A percentile compares a stretch with the other conserved stretches of the same genome.
Conservation (phyloP, 805 yeast genomes). For the Metschnikowia henanensis region DNA sequence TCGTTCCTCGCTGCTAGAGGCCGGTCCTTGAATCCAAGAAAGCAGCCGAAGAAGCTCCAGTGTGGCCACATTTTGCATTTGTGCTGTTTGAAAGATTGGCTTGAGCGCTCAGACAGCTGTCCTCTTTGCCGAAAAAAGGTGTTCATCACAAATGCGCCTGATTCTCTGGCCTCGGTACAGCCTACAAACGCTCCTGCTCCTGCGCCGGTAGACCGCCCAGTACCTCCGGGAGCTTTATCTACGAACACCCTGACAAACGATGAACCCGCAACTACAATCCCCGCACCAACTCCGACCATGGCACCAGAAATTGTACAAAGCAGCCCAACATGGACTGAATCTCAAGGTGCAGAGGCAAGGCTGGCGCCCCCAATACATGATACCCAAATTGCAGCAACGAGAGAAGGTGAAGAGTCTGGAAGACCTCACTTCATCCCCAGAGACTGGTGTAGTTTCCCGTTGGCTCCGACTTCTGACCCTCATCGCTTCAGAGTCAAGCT, state of each 20-base stretch:
- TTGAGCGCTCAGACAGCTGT: slow-evolving; percentile 88
- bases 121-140: slow-evolving; percentile 87
- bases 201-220: background rate
- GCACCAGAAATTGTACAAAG: too few species aligned
- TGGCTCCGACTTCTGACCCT: slow-evolving; percentile 6
- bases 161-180: background rate
- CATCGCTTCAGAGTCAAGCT: slow-evolving; percentile 4
- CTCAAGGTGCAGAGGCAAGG: too few species aligned
- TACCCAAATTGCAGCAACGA: too few species aligned
- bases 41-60: slow-evolving; percentile 68
- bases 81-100: slow-evolving; percentile 91
- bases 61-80: slow-evolving; percentile 90
- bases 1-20: slow-evolving; percentile 27
- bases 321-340: too few species aligned
- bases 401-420: background rate
- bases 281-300: too few species aligned
- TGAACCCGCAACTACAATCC: too few species aligned
- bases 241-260: too few species aligned
- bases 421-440: slow-evolving; percentile 6
- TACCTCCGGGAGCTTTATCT: too few species aligned
- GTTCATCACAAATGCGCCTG: slow-evolving; percentile 19
- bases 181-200: too few species aligned
- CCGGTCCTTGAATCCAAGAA: slow-evolving; percentile 31
- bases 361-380: background rate
- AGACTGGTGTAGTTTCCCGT: slow-evolving; percentile 10